These are phyloP conservation scores for Venturiaceae sp. DNA, from an alignment of 2,329 filamentous ascomycete species.

Conservation along the genomic window DNA sequence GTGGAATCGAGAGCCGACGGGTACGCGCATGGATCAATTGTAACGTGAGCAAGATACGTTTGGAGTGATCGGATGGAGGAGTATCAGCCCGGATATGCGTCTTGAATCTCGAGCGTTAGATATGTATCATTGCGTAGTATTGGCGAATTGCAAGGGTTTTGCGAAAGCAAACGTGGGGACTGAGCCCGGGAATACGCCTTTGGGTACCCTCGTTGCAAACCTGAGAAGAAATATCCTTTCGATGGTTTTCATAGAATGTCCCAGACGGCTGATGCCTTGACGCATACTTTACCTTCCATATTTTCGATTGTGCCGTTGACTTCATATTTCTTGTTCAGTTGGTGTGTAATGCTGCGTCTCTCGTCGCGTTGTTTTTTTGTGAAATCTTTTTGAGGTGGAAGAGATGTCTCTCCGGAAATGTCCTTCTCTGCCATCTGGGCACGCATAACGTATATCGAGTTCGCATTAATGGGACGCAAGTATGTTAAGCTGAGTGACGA, in stretches of 20 bases:
- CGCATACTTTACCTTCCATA: constrained; percentile 45
- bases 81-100: no score
- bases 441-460: constrained; percentile 54
- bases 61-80: not conserved
- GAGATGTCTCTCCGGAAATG: constrained; percentile 18
- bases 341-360: constrained; percentile 19
- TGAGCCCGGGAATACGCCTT: no score
- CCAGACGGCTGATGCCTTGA: constrained; percentile 37
- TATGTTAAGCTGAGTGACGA: constrained; percentile 46
- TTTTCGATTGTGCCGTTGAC: constrained; percentile 47
- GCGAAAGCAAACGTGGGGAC: no score
- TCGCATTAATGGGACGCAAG: constrained; percentile 47
- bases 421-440: constrained; percentile 28
- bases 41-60: not conserved
- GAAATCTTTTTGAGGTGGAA: constrained; percentile 24
- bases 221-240: no score
- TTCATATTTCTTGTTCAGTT: constrained; percentile 9
- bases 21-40: not conserved
- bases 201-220: no score
- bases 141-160: no score
- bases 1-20: not conserved
- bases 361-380: constrained; percentile 40
- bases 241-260: constrained; percentile 3
- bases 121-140: no score
- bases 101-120: no score